Percentiles rank a stretch among this genome's conserved stretches.
phyloP scores from a whole-genome alignment of 192 early-diverging fungal species.

The Linnemannia zychae region DNA sequence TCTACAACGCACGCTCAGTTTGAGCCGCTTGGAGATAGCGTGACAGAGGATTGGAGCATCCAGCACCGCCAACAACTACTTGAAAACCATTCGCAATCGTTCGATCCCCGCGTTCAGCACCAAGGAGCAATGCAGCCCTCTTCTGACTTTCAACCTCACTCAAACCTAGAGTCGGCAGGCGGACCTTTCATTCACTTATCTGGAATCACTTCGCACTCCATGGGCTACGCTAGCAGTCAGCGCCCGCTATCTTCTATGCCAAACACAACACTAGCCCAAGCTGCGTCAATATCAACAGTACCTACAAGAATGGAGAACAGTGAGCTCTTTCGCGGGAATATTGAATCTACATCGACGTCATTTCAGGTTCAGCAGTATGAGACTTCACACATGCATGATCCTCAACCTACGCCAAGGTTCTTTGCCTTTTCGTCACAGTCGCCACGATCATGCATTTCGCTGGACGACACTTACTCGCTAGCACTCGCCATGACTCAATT shows the following conservation, averaged over 20 bases:
- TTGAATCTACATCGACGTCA: background rate
- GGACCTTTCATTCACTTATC: background rate
- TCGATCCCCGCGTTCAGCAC: background rate
- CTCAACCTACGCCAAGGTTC: background rate
- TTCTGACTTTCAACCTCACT: background rate
- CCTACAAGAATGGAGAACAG: background rate
- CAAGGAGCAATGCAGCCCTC: background rate
- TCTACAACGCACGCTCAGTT: background rate
- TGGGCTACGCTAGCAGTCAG: background rate
- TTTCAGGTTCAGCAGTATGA: background rate
- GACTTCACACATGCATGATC: background rate
- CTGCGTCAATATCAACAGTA: background rate
- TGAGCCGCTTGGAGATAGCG: background rate
- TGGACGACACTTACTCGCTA: background rate
- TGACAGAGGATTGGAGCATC: background rate
- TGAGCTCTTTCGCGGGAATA: background rate
- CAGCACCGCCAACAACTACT: background rate
- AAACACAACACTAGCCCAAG: background rate
- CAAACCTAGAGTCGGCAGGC: background rate
- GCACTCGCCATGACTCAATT: background rate
- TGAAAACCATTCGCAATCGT: background rate
- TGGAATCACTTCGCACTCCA: background rate
- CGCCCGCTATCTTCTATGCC: background rate
- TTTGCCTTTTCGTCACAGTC: background rate
- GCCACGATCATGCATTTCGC: background rate